Percentiles rank a stretch among this genome's conserved stretches.
These are phyloP conservation scores for Ceratocystis variospora DNA, from an alignment of 2,329 filamentous ascomycete species.

Conservation along the genomic window DNA sequence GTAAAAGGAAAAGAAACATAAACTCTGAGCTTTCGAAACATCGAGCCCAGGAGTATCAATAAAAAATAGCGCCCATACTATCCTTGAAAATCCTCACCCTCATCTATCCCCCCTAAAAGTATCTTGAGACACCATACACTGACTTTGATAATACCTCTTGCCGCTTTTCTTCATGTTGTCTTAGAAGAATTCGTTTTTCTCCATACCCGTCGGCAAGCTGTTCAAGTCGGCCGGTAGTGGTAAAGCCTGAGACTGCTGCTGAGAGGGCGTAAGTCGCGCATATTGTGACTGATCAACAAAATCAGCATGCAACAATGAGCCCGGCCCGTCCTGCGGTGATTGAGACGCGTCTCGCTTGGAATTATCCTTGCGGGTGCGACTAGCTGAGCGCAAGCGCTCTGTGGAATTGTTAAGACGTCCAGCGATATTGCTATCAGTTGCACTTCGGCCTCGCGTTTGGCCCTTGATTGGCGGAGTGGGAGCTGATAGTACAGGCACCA, in stretches of 20 bases:
- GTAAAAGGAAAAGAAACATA: constrained; percentile 6
- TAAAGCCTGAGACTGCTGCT: background rate
- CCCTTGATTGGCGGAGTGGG: constrained; percentile 33
- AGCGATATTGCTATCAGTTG: constrained; percentile 35
- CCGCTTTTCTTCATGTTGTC: background rate
- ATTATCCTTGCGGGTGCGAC: constrained; percentile 38
- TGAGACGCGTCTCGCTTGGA: constrained; percentile 24
- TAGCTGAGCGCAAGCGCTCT: constrained; percentile 46
- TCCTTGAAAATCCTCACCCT: background rate
- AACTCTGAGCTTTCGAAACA: background rate
- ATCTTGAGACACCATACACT: background rate
- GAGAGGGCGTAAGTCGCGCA: background rate
- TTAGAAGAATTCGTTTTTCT: constrained; percentile 44
- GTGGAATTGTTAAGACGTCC: constrained; percentile 44
- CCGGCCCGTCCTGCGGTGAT: constrained; percentile 29
- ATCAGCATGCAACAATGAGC: constrained; percentile 31
- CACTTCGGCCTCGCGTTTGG: constrained; percentile 45
- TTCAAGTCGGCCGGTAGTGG: constrained; percentile 22
- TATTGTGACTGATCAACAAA: constrained; percentile 23
- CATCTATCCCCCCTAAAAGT: too few species aligned
- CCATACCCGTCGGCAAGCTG: constrained; percentile 37
- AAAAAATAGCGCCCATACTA: constrained; percentile 11
- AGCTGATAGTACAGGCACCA: constrained; percentile 33
- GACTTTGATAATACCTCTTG: constrained; percentile 8
- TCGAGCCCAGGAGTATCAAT: background rate